phyloP scores from a whole-genome alignment of 2,329 filamentous ascomycete species.

The Apiospora marii region DNA sequence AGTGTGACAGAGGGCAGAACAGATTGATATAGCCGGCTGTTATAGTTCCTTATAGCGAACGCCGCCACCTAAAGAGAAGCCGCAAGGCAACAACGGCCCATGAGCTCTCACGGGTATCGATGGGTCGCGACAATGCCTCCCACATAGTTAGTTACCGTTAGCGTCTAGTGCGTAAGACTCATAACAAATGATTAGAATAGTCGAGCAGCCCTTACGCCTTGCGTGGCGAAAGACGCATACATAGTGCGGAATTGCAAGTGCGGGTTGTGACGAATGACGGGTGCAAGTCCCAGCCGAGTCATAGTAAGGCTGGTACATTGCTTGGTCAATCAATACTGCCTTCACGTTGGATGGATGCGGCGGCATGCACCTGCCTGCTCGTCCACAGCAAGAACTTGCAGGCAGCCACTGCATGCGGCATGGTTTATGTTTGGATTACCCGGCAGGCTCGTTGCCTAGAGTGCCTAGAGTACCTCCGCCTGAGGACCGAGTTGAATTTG shows the following conservation, averaged over 20 bases:
- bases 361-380: neutral
- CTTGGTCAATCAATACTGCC: neutral
- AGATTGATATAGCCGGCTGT: neutral
- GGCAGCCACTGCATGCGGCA: neutral
- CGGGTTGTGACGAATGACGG: neutral
- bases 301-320: neutral
- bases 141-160: neutral
- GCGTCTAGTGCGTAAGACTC: neutral
- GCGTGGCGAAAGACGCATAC: neutral
- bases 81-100: neutral
- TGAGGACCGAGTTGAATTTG: neutral
- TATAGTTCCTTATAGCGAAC: neutral
- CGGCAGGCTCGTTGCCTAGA: neutral
- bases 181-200: neutral
- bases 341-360: neutral
- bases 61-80: neutral
- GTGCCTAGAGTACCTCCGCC: neutral
- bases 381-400: neutral
- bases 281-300: neutral
- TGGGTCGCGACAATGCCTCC: neutral
- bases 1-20: neutral
- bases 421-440: neutral
- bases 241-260: neutral
- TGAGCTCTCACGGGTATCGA: neutral
- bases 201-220: neutral